Evolutionary conservation across 768 basidiomycete genomes (phyloP), one percentile per base, ranked within the genome.

Genomic region (Piloderma croceum): DNA sequence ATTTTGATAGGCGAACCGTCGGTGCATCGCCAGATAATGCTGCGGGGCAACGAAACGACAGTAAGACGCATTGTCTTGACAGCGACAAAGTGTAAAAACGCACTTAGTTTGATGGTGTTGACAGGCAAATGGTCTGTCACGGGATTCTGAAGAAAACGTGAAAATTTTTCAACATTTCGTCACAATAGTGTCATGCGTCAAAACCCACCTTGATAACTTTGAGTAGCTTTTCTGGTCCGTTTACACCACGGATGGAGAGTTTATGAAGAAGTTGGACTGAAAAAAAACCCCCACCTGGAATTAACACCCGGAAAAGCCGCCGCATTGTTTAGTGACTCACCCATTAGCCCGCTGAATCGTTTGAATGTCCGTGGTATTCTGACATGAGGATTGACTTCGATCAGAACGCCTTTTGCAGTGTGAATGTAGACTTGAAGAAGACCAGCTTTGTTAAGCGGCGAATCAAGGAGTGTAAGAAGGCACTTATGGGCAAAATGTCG

Each of bases 311-410:
- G 25, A n/a, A 34, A 23, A 12, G 9, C 19, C 12, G 10, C 19
- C 11, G 34, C 10, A 18, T 9, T 10, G 9, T 13, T 12, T 18
- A 18, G 19, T 45, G 56, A 46, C 73, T 47, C 56, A 94, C 92
- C 93, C 96, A 99, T 99, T 49, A 99, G 70, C 17, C 96, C 96
- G 43, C 90, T 91, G 65, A 99, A 99, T 7, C 96, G 81, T 66
- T 99, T 99, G 66, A 99, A 98, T 10, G 96, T 99, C 47, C 96
- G 76, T 9, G 96, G 96, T 54, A 99, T 99, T 41, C 96, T 79
- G 9, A 98, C 92, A 64, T 90, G 86, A 3, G 96, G 96, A 62
- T 99, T 98, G 51, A 98, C 91, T 65, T 99, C 94, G 58, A 99
- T 98, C 34, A 99, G 76, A 10, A 92, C 88, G 27, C 92, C 92